phyloP scores from a whole-genome alignment of 352 stramenopile species.

The Globisporangium polare region DNA sequence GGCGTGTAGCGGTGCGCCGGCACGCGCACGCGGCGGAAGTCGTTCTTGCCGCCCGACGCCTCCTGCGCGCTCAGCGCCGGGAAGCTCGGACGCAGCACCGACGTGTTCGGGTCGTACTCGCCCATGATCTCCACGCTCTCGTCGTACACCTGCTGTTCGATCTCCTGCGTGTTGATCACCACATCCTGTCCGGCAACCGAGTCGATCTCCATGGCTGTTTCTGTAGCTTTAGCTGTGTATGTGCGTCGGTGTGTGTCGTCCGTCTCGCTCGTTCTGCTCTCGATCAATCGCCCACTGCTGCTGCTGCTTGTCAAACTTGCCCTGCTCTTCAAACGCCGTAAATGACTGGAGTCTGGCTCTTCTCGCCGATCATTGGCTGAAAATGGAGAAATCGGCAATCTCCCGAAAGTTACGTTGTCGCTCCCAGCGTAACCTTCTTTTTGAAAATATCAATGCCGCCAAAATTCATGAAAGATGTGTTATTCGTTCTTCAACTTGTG shows the following conservation, averaged over 20 bases:
- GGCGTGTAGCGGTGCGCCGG: slow-evolving; percentile 97
- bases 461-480: neutral
- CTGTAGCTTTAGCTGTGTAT: slow-evolving; percentile 3
- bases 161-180: slow-evolving; percentile 47
- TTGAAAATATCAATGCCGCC: too few species aligned
- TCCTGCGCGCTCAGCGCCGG: slow-evolving; percentile 77
- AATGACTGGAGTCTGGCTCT: slow-evolving; percentile 45
- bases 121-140: slow-evolving; percentile 60
- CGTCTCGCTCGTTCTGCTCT: neutral
- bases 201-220: slow-evolving; percentile 62
- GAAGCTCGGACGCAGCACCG: slow-evolving; percentile 56
- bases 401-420: neutral
- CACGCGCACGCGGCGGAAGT: slow-evolving; percentile 96
- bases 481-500: slow-evolving; percentile 31
- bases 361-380: slow-evolving; percentile 25
- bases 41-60: slow-evolving; percentile 83
- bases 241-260: neutral
- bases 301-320: slow-evolving; percentile 3
- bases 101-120: slow-evolving; percentile 24
- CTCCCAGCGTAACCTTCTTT: neutral
- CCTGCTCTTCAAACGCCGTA: slow-evolving; percentile 7
- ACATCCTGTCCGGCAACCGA: slow-evolving; percentile 56
- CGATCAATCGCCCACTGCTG: slow-evolving; percentile 8
- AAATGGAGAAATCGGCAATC: neutral
- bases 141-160: slow-evolving; percentile 43